Evolutionary conservation across 306 rosid species (phyloP).

Genomic region (Comarum palustre): DNA sequence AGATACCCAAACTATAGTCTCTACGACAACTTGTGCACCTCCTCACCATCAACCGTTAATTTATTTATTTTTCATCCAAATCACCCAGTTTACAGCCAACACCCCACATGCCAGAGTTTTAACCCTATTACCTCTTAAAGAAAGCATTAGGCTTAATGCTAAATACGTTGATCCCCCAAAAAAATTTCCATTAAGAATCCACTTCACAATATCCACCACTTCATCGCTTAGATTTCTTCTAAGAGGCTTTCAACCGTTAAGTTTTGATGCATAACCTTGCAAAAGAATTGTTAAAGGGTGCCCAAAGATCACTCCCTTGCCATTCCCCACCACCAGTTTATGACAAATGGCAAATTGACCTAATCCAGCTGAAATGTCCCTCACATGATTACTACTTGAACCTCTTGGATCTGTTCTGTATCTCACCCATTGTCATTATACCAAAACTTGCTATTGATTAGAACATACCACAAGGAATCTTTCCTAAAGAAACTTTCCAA

Average conservation of each 20-base stretch:
- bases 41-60: not conserved
- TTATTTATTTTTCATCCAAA: not conserved
- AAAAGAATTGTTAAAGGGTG: not conserved
- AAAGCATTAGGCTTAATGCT: not conserved
- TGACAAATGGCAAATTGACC: not conserved
- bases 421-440: not conserved
- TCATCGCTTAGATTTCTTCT: not conserved
- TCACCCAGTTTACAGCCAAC: not conserved
- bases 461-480: not conserved
- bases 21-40: not conserved
- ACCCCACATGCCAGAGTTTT: not conserved
- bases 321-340: not conserved
- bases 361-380: not conserved
- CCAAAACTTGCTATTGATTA: too few species aligned
- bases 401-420: not conserved
- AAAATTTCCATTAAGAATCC: not conserved
- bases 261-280: not conserved
- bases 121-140: not conserved
- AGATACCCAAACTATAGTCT: not conserved
- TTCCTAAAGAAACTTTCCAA: not conserved
- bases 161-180: not conserved
- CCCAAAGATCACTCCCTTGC: not conserved
- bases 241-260: not conserved
- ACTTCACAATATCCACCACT: not conserved
- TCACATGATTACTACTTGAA: not conserved